Conservation (phyloP, 1,284 basidiomycete genomes). For the Mycosarcoma maydis region DNA sequence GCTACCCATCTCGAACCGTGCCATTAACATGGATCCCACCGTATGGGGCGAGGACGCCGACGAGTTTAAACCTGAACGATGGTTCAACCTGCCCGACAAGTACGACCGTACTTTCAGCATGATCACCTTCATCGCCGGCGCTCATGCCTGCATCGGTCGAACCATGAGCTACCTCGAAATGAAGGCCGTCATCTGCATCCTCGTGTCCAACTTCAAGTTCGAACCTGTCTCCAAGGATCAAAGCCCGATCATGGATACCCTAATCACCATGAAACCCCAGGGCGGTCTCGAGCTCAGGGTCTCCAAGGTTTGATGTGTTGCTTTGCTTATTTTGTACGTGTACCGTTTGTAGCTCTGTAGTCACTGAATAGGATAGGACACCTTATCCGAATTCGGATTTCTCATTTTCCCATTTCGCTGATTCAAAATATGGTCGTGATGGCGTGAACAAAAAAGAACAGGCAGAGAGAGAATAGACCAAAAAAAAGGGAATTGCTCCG, state of each 20-base stretch:
- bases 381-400: too few relatives aligned
- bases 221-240: slow-evolving; percentile 37
- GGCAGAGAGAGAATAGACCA: too few relatives aligned
- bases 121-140: slow-evolving; percentile 56
- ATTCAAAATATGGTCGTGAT: too few relatives aligned
- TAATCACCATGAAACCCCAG: slow-evolving; percentile 58
- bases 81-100: slow-evolving; percentile 52
- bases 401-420: neutral
- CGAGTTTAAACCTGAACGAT: slow-evolving; percentile 56
- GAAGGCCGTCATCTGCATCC: slow-evolving; percentile 47
- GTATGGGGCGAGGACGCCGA: slow-evolving; percentile 53
- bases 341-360: too few relatives aligned
- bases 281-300: slow-evolving; percentile 47
- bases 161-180: slow-evolving; percentile 57
- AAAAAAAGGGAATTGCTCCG: slow-evolving; percentile 33
- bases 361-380: too few relatives aligned
- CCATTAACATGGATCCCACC: slow-evolving; percentile 48
- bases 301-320: slow-evolving; percentile 10
- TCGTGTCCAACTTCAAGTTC: slow-evolving; percentile 55
- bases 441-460: too few relatives aligned
- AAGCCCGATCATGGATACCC: slow-evolving; percentile 33
- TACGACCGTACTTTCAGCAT: slow-evolving; percentile 52
- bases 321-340: too few relatives aligned
- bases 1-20: slow-evolving; percentile 45
- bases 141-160: slow-evolving; percentile 56